Conservation (phyloP, 768 basidiomycete species). For the Lepiota venenata region DNA sequence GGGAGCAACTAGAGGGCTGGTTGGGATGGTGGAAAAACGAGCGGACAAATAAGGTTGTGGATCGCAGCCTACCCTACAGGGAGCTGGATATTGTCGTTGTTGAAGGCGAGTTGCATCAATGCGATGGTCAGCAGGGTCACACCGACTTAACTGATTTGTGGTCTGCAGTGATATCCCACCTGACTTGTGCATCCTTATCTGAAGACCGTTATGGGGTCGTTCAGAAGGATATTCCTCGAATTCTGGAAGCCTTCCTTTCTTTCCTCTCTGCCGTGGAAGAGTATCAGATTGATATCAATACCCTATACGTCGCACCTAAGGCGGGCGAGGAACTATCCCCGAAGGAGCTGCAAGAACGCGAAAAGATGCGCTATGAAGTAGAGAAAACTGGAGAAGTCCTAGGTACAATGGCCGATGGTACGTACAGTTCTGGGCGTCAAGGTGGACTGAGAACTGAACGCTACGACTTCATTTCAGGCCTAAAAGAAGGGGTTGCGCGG, state of each 20-base stretch:
- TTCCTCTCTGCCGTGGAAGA: constrained; percentile 67
- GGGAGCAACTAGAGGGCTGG: constrained; percentile 20
- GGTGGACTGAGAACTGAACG: too few species aligned
- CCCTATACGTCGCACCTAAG: constrained; percentile 33
- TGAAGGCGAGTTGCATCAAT: constrained; percentile 44
- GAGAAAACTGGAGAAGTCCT: constrained; percentile 54
- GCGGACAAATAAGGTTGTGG: constrained; percentile 47
- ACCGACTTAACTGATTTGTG: not conserved
- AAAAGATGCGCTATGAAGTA: constrained; percentile 44
- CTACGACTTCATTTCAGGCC: constrained; percentile 32
- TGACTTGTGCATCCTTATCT: constrained; percentile 67
- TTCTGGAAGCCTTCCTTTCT: constrained; percentile 71
- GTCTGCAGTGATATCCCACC: constrained; percentile 55
- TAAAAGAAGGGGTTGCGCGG: constrained; percentile 63
- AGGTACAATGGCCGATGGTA: constrained; percentile 55
- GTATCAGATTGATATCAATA: constrained; percentile 52
- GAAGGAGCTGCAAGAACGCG: constrained; percentile 34
- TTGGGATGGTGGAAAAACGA: constrained; percentile 57
- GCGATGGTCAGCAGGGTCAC: not conserved
- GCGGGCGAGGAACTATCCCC: constrained; percentile 28
- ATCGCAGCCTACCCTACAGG: constrained; percentile 53
- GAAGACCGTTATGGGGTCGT: constrained; percentile 85
- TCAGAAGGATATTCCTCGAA: constrained; percentile 80
- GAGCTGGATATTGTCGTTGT: constrained; percentile 61
- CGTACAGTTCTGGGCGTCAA: constrained; percentile 19